These are phyloP conservation scores for Pythium insidiosum DNA, from an alignment of 352 stramenopile genomes.

Conservation along the genomic window DNA sequence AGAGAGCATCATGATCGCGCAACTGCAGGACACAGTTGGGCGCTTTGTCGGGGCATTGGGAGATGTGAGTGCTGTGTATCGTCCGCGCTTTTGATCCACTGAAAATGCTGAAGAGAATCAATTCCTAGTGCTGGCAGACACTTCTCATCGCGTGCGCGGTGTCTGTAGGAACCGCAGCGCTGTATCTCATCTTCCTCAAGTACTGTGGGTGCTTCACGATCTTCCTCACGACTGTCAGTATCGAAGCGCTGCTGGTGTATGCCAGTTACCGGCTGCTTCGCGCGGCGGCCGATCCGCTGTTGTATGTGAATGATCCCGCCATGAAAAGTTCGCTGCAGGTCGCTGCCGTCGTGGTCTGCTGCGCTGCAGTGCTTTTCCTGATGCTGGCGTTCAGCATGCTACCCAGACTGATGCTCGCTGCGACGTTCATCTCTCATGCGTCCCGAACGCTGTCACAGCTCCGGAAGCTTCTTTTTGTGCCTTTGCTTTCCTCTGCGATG, in stretches of 20 bases:
- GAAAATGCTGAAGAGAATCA: no score
- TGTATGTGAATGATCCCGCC: constrained; percentile 48
- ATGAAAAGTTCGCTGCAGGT: constrained; percentile 70
- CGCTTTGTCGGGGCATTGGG: constrained; percentile 72
- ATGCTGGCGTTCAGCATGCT: constrained; percentile 58
- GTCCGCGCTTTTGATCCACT: constrained; percentile 1
- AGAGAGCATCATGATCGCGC: constrained; percentile 46
- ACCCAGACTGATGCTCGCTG: constrained; percentile 52
- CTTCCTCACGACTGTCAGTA: constrained; percentile 49
- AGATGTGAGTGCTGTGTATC: constrained; percentile 25
- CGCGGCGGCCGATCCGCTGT: constrained; percentile 34
- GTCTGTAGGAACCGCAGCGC: constrained; percentile 35
- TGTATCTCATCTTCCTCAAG: constrained; percentile 64
- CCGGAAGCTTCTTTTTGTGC: constrained; percentile 54
- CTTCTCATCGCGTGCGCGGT: constrained; percentile 55
- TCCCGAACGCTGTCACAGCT: constrained; percentile 58
- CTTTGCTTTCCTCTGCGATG: constrained; percentile 57
- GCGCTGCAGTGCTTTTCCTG: constrained; percentile 54
- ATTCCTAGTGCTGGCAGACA: constrained; percentile 56
- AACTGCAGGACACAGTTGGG: constrained; percentile 65
- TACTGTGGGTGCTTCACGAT: constrained; percentile 72
- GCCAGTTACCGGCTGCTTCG: constrained; percentile 50
- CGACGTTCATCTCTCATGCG: constrained; percentile 71
- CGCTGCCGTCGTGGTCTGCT: constrained; percentile 41
- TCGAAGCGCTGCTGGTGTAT: constrained; percentile 56